Percentiles rank a stretch among this genome's conserved stretches.
Conservation (phyloP, 148 eudicot genomes). For the Camellia granthamiana region DNA sequence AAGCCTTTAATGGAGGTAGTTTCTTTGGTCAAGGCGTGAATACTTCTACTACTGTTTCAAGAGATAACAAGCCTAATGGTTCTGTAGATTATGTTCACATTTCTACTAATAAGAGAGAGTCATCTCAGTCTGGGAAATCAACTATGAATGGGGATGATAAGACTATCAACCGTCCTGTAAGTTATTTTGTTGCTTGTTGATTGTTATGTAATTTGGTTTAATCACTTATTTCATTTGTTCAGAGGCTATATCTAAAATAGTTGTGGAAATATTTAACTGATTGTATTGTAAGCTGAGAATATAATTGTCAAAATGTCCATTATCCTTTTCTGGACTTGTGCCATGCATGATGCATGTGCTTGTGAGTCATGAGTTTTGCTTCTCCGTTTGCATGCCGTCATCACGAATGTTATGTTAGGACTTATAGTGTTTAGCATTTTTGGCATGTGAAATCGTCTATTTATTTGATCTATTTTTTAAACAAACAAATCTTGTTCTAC, state of each 20-base stretch:
- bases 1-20: slow-evolving; percentile 73
- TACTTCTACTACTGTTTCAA: slow-evolving; percentile 38
- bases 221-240: slow-evolving; percentile 3
- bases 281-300: too few species aligned
- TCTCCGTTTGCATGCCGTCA: background rate
- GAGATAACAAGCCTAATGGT: slow-evolving; percentile 55
- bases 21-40: slow-evolving; percentile 65
- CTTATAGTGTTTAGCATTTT: background rate
- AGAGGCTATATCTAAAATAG: background rate
- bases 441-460: background rate
- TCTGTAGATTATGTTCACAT: slow-evolving; percentile 40
- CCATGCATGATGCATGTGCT: too few species aligned
- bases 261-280: background rate
- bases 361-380: background rate
- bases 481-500: background rate
- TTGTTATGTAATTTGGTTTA: slow-evolving; percentile 1
- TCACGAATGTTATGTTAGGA: background rate
- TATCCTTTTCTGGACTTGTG: background rate
- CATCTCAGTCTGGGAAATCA: slow-evolving; percentile 40
- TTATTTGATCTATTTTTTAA: background rate
- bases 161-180: slow-evolving; percentile 46
- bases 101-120: slow-evolving; percentile 49
- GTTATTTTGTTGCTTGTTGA: slow-evolving; percentile 26
- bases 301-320: too few species aligned
- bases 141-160: slow-evolving; percentile 50